A percentile compares a stretch with the other conserved stretches of the same genome.
Evolutionary conservation across 1,284 basidiomycete genomes (phyloP).

Genomic region (Apiotrichum brassicae): DNA sequence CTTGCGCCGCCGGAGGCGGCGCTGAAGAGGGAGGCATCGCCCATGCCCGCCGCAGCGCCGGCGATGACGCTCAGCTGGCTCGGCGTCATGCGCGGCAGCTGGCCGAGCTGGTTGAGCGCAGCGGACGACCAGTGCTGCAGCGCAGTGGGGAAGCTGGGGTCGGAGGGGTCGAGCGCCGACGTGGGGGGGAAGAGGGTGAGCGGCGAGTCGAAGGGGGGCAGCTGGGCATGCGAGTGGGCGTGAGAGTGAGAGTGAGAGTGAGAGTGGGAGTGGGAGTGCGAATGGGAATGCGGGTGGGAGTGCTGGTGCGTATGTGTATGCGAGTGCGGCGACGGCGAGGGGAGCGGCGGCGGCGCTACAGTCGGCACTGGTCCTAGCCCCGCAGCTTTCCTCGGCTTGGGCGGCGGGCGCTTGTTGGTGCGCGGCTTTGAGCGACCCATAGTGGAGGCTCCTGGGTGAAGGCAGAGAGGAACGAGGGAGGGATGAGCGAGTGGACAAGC

Average conservation of each 20-base stretch:
- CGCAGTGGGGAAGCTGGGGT: constrained; percentile 27
- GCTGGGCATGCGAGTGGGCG: constrained; percentile 3
- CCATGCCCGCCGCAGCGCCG: constrained; percentile 37
- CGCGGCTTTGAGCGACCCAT: constrained; percentile 44
- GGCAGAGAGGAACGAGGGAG: no score
- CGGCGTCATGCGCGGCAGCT: constrained; percentile 36
- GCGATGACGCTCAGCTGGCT: constrained; percentile 37
- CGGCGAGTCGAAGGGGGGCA: constrained; percentile 12
- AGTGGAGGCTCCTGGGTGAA: not conserved
- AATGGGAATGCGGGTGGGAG: not conserved
- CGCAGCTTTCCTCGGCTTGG: constrained; percentile 11
- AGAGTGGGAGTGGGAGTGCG: not conserved
- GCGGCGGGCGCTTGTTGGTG: constrained; percentile 34
- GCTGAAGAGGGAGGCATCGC: constrained; percentile 24
- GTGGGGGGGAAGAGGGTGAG: constrained; percentile 12
- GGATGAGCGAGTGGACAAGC: no score
- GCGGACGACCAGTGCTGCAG: constrained; percentile 38
- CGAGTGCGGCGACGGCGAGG: not conserved
- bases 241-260: not conserved
- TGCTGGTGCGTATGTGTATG: not conserved
- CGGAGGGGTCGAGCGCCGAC: constrained; percentile 20
- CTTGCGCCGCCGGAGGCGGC: constrained; percentile 7
- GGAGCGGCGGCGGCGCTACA: constrained; percentile 6
- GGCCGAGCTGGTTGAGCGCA: constrained; percentile 30
- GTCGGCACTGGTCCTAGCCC: not conserved